These are phyloP conservation scores for Apiospora koreana DNA, from an alignment of 2,329 filamentous ascomycete genomes.

Conservation along the genomic window DNA sequence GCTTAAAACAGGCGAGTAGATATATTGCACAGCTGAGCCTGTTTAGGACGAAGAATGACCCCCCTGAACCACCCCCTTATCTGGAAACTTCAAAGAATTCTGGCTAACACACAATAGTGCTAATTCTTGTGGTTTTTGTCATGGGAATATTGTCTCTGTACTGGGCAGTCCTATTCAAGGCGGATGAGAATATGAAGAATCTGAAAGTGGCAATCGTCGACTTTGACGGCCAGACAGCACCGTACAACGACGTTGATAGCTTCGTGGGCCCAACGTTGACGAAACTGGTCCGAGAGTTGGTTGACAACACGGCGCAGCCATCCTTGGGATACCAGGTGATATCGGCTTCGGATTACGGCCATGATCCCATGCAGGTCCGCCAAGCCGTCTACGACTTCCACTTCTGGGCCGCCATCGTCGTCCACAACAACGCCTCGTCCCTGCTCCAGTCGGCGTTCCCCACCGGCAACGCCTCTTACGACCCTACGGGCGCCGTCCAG, in stretches of 20 bases:
- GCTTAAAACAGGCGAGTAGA: constrained; percentile 26
- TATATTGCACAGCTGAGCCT: not conserved
- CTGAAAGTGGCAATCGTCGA: constrained; percentile 62
- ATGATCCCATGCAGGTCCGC: constrained; percentile 57
- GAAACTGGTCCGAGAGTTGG: constrained; percentile 43
- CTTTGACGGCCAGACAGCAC: constrained; percentile 58
- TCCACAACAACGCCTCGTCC: constrained; percentile 63
- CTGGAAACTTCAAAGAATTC: not conserved
- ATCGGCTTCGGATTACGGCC: constrained; percentile 50
- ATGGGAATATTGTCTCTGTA: constrained; percentile 59
- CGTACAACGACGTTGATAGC: constrained; percentile 49
- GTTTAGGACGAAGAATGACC: not conserved
- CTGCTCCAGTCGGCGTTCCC: constrained; percentile 56
- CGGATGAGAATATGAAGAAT: constrained; percentile 47
- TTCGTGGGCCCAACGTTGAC: constrained; percentile 59
- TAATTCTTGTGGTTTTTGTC: constrained; percentile 57
- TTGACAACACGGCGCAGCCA: constrained; percentile 35
- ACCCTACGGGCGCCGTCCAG: constrained; percentile 59
- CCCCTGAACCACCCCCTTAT: not conserved
- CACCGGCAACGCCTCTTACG: constrained; percentile 58
- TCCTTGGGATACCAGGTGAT: constrained; percentile 53
- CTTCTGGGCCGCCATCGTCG: constrained; percentile 61
- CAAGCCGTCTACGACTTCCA: constrained; percentile 60
- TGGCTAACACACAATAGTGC: constrained; percentile 31
- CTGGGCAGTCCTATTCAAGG: constrained; percentile 58